Evolutionary conservation across 352 stramenopile species (phyloP).

Genomic region (Phytopythium sindhum): DNA sequence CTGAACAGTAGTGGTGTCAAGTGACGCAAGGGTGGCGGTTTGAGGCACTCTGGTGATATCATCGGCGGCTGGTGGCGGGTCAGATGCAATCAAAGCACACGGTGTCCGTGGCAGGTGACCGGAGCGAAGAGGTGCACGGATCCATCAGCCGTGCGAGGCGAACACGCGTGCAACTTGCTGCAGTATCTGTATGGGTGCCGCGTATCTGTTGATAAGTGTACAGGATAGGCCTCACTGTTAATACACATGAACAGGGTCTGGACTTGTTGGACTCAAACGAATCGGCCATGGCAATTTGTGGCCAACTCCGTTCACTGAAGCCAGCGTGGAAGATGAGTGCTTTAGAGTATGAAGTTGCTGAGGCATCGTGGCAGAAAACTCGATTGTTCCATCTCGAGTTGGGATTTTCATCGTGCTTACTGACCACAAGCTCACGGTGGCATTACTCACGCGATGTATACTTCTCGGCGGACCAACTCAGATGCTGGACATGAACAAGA

Average conservation of each 20-base stretch:
- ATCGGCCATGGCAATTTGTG: background rate
- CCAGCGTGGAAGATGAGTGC: background rate
- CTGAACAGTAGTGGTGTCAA: background rate
- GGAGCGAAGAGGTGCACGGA: background rate
- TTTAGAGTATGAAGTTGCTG: background rate
- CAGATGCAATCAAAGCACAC: background rate
- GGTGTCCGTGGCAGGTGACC: background rate
- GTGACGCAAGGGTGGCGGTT: conserved; percentile 1
- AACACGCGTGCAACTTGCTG: background rate
- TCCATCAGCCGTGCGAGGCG: no score
- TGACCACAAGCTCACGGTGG: conserved; percentile 14
- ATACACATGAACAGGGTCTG: background rate
- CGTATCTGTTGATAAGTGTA: background rate
- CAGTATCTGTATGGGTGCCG: background rate
- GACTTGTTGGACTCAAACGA: background rate
- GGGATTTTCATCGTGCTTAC: no score
- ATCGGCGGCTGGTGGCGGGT: background rate
- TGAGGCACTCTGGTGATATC: background rate
- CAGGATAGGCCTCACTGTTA: background rate
- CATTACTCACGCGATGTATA: conserved; percentile 15
- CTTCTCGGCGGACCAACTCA: background rate
- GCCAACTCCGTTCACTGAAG: background rate
- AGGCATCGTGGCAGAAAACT: background rate
- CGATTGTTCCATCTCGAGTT: background rate
- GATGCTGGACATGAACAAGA: background rate